phyloP scores from a whole-genome alignment of 2,329 filamentous ascomycete species.

The Acrodontium crateriforme region DNA sequence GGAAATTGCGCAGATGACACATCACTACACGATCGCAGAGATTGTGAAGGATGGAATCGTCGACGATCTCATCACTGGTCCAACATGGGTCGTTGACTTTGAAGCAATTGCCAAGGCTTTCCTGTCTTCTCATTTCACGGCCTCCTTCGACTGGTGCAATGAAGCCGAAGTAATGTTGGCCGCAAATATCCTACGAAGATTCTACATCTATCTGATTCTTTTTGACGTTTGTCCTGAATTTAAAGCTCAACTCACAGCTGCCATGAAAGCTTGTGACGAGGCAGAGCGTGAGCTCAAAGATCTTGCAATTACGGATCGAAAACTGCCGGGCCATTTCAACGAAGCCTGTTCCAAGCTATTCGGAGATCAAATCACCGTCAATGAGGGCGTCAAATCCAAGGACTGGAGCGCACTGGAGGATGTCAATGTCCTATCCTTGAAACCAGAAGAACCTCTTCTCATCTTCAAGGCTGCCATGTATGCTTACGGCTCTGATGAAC shows the following conservation, averaged over 20 bases:
- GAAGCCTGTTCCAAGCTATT: conserved; percentile 58
- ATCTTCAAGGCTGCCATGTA: conserved; percentile 39
- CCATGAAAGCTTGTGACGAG: conserved; percentile 50
- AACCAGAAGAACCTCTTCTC: no score
- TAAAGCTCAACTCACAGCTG: conserved; percentile 48
- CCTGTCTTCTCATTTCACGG: conserved; percentile 29
- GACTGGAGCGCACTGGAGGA: conserved; percentile 14
- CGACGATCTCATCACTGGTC: conserved; percentile 29
- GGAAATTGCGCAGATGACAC: conserved; percentile 47
- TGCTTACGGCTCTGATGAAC: conserved; percentile 27
- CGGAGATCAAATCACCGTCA: conserved; percentile 30
- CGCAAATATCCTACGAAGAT: conserved; percentile 62
- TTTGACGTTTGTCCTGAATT: conserved; percentile 83
- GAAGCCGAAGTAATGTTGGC: conserved; percentile 41
- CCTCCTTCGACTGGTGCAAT: conserved; percentile 41
- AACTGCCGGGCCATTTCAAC: conserved; percentile 69
- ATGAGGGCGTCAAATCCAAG: conserved; percentile 23
- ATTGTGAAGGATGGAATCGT: conserved; percentile 31
- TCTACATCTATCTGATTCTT: conserved; percentile 72
- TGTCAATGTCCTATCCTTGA: conserved; percentile 34
- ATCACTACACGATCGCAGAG: conserved; percentile 30
- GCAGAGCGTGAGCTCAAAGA: conserved; percentile 55
- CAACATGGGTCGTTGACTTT: conserved; percentile 67
- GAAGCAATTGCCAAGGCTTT: conserved; percentile 63
- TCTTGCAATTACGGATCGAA: conserved; percentile 35